A percentile compares a stretch with the other conserved stretches of the same genome.
These are phyloP conservation scores for Blepharisma japonicum DNA, from an alignment of 73 alveolate genomes.

Conservation along the genomic window DNA sequence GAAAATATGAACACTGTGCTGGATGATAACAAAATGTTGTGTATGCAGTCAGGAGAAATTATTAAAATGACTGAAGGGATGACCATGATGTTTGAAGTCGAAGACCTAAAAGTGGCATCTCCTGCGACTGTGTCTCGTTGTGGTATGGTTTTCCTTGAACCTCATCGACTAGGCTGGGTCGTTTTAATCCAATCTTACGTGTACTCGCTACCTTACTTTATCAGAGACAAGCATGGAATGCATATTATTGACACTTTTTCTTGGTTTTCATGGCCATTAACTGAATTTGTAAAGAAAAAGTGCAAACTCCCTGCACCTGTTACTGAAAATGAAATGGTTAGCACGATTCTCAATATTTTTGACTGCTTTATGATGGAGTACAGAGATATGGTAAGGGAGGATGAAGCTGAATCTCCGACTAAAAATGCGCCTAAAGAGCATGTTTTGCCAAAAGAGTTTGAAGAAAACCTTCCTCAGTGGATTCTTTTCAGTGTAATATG, in stretches of 20 bases:
- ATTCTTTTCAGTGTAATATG: constrained; percentile 87
- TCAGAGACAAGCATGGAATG: not conserved
- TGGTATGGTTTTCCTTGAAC: constrained; percentile 99
- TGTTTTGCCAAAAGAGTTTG: constrained; percentile 78
- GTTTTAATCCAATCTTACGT: constrained; percentile 39
- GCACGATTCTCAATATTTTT: constrained; percentile 49
- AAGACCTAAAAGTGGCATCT: constrained; percentile 97
- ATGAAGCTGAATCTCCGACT: constrained; percentile 49
- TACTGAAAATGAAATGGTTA: constrained; percentile 48
- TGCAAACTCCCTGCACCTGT: constrained; percentile 65
- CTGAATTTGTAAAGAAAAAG: constrained; percentile 32
- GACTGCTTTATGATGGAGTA: constrained; percentile 28
- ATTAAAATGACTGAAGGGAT: constrained; percentile 94
- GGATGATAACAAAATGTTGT: constrained; percentile 93
- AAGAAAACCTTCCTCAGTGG: constrained; percentile 79
- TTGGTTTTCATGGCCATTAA: not conserved
- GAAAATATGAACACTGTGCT: constrained; percentile 98
- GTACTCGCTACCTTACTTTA: constrained; percentile 15
- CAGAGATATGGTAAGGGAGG: constrained; percentile 55
- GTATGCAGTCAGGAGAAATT: constrained; percentile 93
- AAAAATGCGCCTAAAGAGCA: constrained; percentile 17
- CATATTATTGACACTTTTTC: not conserved
- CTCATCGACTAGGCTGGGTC: constrained; percentile 61
- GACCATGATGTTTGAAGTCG: constrained; percentile 99
- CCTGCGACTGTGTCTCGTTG: constrained; percentile 99